These are phyloP conservation scores for Cercophora samala DNA, from an alignment of 495 filamentous ascomycete species.

Conservation along the genomic window DNA sequence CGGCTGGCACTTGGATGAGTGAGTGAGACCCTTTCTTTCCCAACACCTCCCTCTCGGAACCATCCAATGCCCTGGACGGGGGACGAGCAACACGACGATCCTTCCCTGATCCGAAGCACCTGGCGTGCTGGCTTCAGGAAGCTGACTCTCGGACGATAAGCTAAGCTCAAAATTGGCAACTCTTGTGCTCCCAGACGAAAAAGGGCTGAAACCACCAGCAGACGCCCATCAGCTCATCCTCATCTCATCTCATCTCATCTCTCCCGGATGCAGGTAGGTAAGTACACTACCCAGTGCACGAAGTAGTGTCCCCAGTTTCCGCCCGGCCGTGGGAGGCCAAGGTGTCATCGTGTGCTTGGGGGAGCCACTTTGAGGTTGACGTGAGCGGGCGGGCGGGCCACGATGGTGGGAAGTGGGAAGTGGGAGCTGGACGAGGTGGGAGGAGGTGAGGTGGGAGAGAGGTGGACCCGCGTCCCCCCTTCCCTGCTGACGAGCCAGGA, in stretches of 20 bases:
- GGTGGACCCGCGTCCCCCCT: not conserved
- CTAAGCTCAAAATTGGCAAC: not conserved
- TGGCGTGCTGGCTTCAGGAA: not conserved
- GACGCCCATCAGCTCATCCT: slow-evolving; percentile 6
- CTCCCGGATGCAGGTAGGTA: not conserved
- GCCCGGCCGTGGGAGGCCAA: not conserved
- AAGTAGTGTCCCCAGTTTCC: not conserved
- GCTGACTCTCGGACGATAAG: slow-evolving; percentile 2
- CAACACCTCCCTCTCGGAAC: not conserved
- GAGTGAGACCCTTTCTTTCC: not conserved
- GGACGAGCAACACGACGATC: not conserved
- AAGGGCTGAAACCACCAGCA: slow-evolving; percentile 4
- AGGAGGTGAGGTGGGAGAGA: too few species aligned
- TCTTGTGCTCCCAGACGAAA: slow-evolving; percentile 13
- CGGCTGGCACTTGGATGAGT: not conserved
- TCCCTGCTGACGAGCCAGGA: slow-evolving; percentile 11
- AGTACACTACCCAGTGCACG: not conserved
- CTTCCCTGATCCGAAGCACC: not conserved
- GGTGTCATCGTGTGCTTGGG: not conserved
- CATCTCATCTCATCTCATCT: slow-evolving; percentile 4
- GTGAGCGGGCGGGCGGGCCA: slow-evolving; percentile 7
- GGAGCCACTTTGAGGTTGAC: not conserved
- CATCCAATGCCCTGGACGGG: not conserved
- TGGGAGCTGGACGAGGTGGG: too few species aligned
- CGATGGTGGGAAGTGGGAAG: not conserved